Evolutionary conservation across 2,329 filamentous ascomycete genomes (phyloP), one percentile per base, ranked within the genome.

Genomic region (Beauveria scarabaeidicola): DNA sequence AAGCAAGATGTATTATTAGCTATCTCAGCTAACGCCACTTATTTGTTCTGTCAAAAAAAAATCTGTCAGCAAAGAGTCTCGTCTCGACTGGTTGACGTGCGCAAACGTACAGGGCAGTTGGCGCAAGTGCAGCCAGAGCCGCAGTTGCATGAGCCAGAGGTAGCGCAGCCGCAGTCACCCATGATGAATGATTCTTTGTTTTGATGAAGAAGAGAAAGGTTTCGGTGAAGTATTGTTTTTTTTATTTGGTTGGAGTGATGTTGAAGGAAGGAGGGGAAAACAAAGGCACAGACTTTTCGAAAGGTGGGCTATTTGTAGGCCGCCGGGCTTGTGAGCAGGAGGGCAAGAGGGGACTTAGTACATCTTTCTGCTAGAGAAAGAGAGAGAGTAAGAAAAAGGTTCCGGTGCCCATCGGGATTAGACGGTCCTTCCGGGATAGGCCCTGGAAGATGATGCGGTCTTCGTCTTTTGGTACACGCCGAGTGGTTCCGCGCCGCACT

Each of bases 101-200:
- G 21, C 21, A 9, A 27, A 70, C 74, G 67, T 72, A 77, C 75
- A 65, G 75, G 74, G 73, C 75, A 77, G 67, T 69, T 69, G 51
- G 68, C 64, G 64, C 75, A 77, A 63, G 74, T 71, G 74, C 75
- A 77, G 69, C 64, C 46, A 32, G 69, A 66, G 66, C 75, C 75
- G 68, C 75, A 77, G 67, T 68, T 66, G 68, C 75, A 77, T 57
- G 71, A 66, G 65, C 75, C 75, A 62, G 73, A 71, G 55, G 70
- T 65, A 64, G 73, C 65, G 63, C 75, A 77, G 66, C 74, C 74
- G 64, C 74, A 77, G 66, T 70, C 73, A 68, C 69, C 68, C 75
- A 55, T 56, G 52, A 77, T 77, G 65, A 62, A 76, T 68, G 29
- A 36, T 51, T 51, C 10, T 19, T 50, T 50, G 47, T 9, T n/a